phyloP scores from a whole-genome alignment of 2,329 filamentous ascomycete species.

The Colletotrichum destructivum region DNA sequence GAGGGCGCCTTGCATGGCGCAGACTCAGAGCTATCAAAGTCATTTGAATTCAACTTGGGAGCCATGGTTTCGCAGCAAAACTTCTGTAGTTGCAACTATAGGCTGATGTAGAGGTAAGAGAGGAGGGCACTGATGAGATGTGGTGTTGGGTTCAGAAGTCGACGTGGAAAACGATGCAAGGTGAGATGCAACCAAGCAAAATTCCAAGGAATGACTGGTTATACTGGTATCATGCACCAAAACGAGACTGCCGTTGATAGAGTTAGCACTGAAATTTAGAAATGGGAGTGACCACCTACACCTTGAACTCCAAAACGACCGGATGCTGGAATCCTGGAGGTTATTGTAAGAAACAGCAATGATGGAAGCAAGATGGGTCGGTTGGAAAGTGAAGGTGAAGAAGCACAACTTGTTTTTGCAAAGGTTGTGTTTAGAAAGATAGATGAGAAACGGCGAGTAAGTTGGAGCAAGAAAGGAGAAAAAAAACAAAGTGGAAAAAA shows the following conservation, averaged over 20 bases:
- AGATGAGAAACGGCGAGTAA: neutral
- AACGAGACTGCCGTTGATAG: neutral
- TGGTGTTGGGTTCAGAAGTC: neutral
- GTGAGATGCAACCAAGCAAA: neutral
- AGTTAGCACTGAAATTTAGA: accelerated
- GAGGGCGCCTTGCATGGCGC: neutral
- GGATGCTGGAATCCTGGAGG: neutral
- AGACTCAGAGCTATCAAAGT: neutral
- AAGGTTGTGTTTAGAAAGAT: neutral
- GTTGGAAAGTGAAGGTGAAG: neutral
- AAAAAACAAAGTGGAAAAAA: too few species aligned
- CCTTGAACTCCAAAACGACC: neutral
- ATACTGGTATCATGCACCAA: neutral
- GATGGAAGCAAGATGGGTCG: neutral
- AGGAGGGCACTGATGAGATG: too few species aligned
- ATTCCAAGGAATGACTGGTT: neutral
- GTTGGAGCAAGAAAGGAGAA: too few species aligned
- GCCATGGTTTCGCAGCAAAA: neutral
- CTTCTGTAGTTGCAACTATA: too few species aligned
- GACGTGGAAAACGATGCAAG: neutral
- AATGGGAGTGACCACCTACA: neutral
- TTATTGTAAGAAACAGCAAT: neutral
- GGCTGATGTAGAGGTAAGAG: too few species aligned
- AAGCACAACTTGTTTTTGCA: neutral
- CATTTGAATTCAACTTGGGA: neutral